Evolutionary conservation across 257 asterid genomes (phyloP).

Genomic region (Schizonepeta tenuifolia): DNA sequence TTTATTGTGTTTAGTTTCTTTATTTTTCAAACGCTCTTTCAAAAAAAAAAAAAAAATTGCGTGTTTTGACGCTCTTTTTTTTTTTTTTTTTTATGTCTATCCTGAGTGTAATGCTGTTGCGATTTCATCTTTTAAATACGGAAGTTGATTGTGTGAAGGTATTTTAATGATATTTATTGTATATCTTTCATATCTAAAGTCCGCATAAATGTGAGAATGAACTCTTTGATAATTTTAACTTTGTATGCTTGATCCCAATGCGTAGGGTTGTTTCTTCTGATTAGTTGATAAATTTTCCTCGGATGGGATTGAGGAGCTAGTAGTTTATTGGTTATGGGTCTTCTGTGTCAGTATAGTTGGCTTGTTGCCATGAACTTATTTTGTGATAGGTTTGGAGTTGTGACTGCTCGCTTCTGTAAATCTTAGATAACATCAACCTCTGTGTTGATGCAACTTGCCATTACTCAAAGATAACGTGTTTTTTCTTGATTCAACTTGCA

Average conservation of each 20-base stretch:
- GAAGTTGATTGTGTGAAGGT: slow-evolving; percentile 20
- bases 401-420: slow-evolving; percentile 17
- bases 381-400: neutral
- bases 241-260: neutral
- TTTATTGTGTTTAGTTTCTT: slow-evolving; percentile 17
- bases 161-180: slow-evolving; percentile 3
- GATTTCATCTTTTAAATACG: neutral
- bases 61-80: too few species aligned
- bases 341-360: too few species aligned
- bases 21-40: neutral
- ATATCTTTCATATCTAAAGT: slow-evolving; percentile 5
- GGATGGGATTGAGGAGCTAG: neutral
- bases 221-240: neutral
- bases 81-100: too few species aligned
- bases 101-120: slow-evolving; percentile 3
- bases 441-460: too few species aligned
- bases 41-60: too few species aligned
- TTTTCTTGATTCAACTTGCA: slow-evolving; percentile 9
- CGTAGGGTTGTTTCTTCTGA: neutral
- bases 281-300: neutral
- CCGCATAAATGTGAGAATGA: neutral
- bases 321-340: slow-evolving; percentile 5
- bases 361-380: too few species aligned
- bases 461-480: neutral
- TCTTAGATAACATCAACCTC: neutral